Evolutionary conservation across 768 basidiomycete genomes (phyloP).

Genomic region (Boletus patriciae): DNA sequence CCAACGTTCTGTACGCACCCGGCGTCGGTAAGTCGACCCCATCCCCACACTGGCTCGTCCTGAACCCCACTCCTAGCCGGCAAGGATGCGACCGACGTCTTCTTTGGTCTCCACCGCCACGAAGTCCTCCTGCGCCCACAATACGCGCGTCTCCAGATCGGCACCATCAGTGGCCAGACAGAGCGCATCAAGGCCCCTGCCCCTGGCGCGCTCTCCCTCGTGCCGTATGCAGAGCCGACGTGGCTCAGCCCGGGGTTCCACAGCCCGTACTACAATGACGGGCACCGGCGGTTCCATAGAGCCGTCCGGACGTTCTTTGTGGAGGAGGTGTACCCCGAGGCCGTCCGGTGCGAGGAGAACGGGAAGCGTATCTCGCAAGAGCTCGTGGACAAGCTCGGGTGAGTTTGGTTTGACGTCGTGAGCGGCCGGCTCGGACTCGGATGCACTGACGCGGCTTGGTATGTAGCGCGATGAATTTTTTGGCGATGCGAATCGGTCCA

Average conservation of each 20-base stretch:
- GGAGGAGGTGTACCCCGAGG: constrained; percentile 74
- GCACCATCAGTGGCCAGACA: constrained; percentile 56
- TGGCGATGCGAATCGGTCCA: constrained; percentile 70
- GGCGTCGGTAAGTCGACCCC: constrained; percentile 53
- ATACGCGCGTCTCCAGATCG: constrained; percentile 69
- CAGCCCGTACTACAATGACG: constrained; percentile 76
- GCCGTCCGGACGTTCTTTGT: constrained; percentile 75
- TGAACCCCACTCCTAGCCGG: constrained; percentile 46
- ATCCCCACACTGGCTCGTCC: not conserved
- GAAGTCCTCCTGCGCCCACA: constrained; percentile 77
- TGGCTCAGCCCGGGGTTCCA: constrained; percentile 71
- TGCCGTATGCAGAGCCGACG: constrained; percentile 85
- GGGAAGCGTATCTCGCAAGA: constrained; percentile 85
- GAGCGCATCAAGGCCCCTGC: constrained; percentile 52
- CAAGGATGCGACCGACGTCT: constrained; percentile 73
- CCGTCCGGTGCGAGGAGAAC: constrained; percentile 75
- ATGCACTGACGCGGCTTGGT: not conserved
- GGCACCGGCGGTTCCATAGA: constrained; percentile 72
- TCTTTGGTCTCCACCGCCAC: constrained; percentile 83
- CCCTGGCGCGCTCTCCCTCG: constrained; percentile 65
- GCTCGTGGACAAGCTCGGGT: constrained; percentile 85
- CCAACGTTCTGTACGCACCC: constrained; percentile 66
- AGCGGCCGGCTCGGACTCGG: too few species aligned
- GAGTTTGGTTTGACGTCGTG: constrained; percentile 29
- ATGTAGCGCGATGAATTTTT: constrained; percentile 58